A percentile compares a stretch with the other conserved stretches of the same genome.
These are phyloP conservation scores for Colletotrichum salicis DNA, from an alignment of 2,329 filamentous ascomycete genomes.

Conservation along the genomic window DNA sequence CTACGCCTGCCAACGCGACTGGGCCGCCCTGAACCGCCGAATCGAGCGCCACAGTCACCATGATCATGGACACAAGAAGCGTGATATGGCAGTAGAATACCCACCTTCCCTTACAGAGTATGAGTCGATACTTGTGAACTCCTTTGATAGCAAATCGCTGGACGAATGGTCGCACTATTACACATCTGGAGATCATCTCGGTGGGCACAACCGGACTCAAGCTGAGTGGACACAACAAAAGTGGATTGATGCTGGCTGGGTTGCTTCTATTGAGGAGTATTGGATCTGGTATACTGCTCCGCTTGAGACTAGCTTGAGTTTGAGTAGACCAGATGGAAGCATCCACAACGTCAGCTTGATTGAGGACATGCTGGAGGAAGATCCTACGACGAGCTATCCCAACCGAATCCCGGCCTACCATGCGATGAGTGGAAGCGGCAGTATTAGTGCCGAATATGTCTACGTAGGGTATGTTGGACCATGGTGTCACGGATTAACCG, in stretches of 20 bases:
- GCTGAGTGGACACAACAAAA: conserved; percentile 29
- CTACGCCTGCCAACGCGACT: conserved; percentile 23
- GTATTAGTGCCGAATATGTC: conserved; percentile 20
- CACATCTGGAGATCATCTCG: conserved; percentile 27
- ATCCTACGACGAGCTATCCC: conserved; percentile 25
- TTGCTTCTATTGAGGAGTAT: conserved; percentile 14
- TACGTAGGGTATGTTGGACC: conserved; percentile 10
- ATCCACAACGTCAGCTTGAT: conserved; percentile 23
- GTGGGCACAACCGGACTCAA: conserved; percentile 19
- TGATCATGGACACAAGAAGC: conserved; percentile 16
- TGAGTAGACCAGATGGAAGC: conserved; percentile 26
- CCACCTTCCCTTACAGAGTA: conserved; percentile 10
- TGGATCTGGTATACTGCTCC: conserved; percentile 32
- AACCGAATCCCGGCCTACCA: conserved; percentile 27
- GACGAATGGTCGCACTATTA: conserved; percentile 29
- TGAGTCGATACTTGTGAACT: conserved; percentile 22
- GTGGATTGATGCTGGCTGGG: conserved; percentile 17
- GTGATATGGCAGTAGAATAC: conserved; percentile 12
- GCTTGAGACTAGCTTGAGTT: conserved; percentile 5
- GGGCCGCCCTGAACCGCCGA: conserved; percentile 3
- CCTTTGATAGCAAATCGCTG: conserved; percentile 21
- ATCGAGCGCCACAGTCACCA: conserved; percentile 16
- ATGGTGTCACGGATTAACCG: neutral
- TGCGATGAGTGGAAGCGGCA: conserved; percentile 27
- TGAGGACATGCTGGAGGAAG: conserved; percentile 28